Conservation (phyloP, 139 green algal genomes). For the Chlorella sp. region DNA sequence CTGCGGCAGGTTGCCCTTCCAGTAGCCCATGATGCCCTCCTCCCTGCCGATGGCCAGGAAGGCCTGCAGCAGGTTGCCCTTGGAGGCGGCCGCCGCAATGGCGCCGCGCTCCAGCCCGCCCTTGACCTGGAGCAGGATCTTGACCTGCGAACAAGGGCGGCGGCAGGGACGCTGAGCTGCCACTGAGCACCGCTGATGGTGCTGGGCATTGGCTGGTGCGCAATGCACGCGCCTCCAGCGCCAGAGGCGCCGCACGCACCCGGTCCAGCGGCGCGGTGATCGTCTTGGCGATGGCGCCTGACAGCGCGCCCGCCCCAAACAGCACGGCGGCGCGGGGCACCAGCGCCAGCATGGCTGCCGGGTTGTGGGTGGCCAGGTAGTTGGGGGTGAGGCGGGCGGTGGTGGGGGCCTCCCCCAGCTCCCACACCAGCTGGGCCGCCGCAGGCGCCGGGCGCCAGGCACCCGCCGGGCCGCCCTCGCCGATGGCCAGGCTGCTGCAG, state of each 20-base stretch:
- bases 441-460: background rate
- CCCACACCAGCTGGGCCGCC: constrained; percentile 4
- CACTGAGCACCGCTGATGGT: no score
- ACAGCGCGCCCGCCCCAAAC: constrained; percentile 80
- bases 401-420: constrained; percentile 20
- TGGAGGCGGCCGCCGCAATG: constrained; percentile 60
- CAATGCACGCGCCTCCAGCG: no score
- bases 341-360: constrained; percentile 52
- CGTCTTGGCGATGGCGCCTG: constrained; percentile 85
- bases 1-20: constrained; percentile 87
- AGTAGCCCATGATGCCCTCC: constrained; percentile 85
- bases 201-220: no score
- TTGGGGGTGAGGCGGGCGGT: background rate
- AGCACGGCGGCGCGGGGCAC: constrained; percentile 68
- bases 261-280: constrained; percentile 86
- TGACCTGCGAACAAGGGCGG: no score
- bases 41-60: constrained; percentile 78
- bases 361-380: constrained; percentile 27
- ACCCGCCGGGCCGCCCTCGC: no score
- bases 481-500: no score
- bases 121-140: constrained; percentile 76
- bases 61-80: constrained; percentile 63
- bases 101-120: constrained; percentile 62
- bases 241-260: constrained; percentile 45
- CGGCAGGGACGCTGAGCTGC: no score